Base-by-base conservation (phyloP, 257 asterid species). In the Solanum raphanifolium region DNA sequence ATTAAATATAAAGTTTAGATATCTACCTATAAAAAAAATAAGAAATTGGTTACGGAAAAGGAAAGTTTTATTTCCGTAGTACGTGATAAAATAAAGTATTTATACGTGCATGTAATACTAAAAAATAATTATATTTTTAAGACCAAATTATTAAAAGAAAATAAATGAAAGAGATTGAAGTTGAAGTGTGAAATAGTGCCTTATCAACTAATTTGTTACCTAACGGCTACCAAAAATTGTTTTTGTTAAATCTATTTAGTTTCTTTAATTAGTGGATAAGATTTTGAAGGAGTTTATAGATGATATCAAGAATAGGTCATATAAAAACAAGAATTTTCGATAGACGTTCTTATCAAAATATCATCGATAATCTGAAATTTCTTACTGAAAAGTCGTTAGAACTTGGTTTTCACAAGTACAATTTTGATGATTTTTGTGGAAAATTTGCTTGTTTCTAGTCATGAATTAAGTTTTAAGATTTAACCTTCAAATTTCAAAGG, bases 161-260 rank as follows among this genome's bases (percentile, higher is more conserved):
- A 43, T 43, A 29, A 82, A 82, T 46, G 43, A 82, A 48, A 81
- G 85, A 29, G 41, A 46, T 48, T 81, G 85, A 78, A 25, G 36
- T 25, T 39, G 84, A 81, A 46, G 27, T 43, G 66, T 81, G 39
- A 81, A 81, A 71, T 71, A 72, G 69, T 82, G 85, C 43, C 39
- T 18, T 82, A 82, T 82, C 85, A 82, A 82, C 85, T 48, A 82
- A 82, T 82, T 82, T 52, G 69, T 82, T 82, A 82, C 85, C 85
- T 48, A 82, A 82, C 20, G 20, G 41, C 41, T 48, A 82, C 69
- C 68, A 81, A 81, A 6, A 81, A 9, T 81, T 1, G 11, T 48
- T 81, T 79, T 41, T 6, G 8, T 7, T 55, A 43, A 79, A 79
- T 25, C 9, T 7, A 39, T 43, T 43, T 76, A 73, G 5, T 9